Conservation (phyloP, 441 rosid species). For the Eutrema salsugineum region DNA sequence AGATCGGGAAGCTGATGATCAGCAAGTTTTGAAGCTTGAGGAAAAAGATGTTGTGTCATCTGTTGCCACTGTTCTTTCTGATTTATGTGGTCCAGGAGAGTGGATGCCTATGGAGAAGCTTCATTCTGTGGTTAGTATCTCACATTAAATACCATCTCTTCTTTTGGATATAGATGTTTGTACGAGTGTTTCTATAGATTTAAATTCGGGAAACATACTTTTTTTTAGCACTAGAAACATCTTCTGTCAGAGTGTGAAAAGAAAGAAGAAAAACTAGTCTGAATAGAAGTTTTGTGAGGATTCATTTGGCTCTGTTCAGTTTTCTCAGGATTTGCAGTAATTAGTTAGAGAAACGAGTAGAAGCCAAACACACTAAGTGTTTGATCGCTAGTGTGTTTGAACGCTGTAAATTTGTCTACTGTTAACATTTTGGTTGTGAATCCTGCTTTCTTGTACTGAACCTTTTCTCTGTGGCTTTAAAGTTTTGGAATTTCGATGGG, state of each 20-base stretch:
- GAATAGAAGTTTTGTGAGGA: not conserved
- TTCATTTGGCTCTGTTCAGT: not conserved
- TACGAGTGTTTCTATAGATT: not conserved
- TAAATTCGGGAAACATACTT: not conserved
- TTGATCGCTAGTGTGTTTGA: not conserved
- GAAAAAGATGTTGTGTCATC: constrained; percentile 94
- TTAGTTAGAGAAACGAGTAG: not conserved
- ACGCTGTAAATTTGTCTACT: not conserved
- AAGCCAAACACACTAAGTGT: not conserved
- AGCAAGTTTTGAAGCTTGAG: constrained; percentile 73
- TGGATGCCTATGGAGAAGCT: constrained; percentile 95
- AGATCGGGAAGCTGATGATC: constrained; percentile 83
- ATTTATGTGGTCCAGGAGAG: constrained; percentile 90
- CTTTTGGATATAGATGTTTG: not conserved
- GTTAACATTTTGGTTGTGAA: not conserved
- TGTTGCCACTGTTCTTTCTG: constrained; percentile 83
- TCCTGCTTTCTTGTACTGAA: not conserved
- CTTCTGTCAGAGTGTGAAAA: not conserved
- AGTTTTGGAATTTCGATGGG: not conserved
- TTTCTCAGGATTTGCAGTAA: not conserved
- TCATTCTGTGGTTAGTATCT: constrained; percentile 60
- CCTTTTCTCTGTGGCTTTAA: not conserved
- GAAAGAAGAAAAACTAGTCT: not conserved
- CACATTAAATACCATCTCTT: not conserved
- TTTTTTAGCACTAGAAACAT: not conserved